phyloP scores from a whole-genome alignment of 768 basidiomycete species.

The Termitomyces sp. region DNA sequence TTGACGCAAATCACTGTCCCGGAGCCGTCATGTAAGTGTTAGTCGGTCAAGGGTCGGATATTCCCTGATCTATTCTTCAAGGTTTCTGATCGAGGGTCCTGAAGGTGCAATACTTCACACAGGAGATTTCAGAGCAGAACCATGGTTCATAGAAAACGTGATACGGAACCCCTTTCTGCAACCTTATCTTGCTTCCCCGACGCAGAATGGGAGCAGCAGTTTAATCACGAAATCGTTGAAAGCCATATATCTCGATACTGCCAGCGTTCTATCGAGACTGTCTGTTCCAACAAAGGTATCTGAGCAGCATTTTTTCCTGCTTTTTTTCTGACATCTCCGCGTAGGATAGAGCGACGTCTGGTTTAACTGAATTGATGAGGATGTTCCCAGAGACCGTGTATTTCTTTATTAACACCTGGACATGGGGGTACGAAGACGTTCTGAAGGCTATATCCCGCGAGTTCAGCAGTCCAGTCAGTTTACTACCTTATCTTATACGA shows the following conservation, averaged over 20 bases:
- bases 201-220: background rate
- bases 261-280: constrained; percentile 49
- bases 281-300: constrained; percentile 60
- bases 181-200: constrained; percentile 52
- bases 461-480: constrained; percentile 59
- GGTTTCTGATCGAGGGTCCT: constrained; percentile 80
- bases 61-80: constrained; percentile 22
- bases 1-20: constrained; percentile 95
- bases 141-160: constrained; percentile 69
- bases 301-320: background rate
- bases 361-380: constrained; percentile 66
- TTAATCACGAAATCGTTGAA: constrained; percentile 48
- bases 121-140: constrained; percentile 89
- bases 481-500: background rate
- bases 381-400: constrained; percentile 60
- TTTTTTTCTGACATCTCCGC: background rate
- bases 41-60: background rate
- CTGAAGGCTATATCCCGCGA: constrained; percentile 68
- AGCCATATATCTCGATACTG: constrained; percentile 83
- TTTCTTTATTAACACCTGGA: constrained; percentile 94
- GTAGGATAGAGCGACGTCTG: constrained; percentile 64
- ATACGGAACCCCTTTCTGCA: constrained; percentile 67
- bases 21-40: constrained; percentile 81
- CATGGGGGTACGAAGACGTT: constrained; percentile 94
- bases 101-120: constrained; percentile 81